A percentile compares a stretch with the other conserved stretches of the same genome.
Conservation (phyloP, 176 grass and related monocot species). For the Triticum dicoccoides region DNA sequence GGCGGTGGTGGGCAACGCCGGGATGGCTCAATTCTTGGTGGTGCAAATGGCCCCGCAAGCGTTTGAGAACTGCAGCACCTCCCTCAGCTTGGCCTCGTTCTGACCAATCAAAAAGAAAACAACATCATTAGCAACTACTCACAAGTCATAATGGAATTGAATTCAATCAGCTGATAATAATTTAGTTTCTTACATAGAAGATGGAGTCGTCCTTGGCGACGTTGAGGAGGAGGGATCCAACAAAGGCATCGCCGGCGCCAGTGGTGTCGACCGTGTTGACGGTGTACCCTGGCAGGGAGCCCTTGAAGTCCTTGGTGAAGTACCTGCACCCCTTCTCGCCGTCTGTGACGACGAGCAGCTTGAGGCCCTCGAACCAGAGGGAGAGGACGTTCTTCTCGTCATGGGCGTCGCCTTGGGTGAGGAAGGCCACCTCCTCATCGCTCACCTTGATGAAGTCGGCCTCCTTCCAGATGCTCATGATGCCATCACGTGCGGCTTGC, state of each 20-base stretch:
- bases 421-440: conserved; percentile 84
- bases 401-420: conserved; percentile 62
- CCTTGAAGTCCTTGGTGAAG: conserved; percentile 94
- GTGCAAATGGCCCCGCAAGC: conserved; percentile 87
- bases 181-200: conserved; percentile 39
- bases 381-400: conserved; percentile 69
- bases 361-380: conserved; percentile 81
- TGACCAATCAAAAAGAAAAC: background rate
- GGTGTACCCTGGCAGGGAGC: conserved; percentile 50
- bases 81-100: conserved; percentile 82
- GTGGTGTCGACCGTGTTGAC: conserved; percentile 83
- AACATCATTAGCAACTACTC: background rate
- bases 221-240: conserved; percentile 72
- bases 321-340: conserved; percentile 89
- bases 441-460: conserved; percentile 96
- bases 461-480: conserved; percentile 88
- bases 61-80: conserved; percentile 69
- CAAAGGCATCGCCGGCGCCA: conserved; percentile 85
- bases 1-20: conserved; percentile 57
- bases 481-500: conserved; percentile 47
- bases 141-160: background rate
- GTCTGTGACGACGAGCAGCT: conserved; percentile 86
- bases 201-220: conserved; percentile 72
- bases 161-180: too few species aligned
- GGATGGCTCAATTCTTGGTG: conserved; percentile 84